phyloP scores from a whole-genome alignment of 1,284 basidiomycete species.

The Leccinum huronense region DNA sequence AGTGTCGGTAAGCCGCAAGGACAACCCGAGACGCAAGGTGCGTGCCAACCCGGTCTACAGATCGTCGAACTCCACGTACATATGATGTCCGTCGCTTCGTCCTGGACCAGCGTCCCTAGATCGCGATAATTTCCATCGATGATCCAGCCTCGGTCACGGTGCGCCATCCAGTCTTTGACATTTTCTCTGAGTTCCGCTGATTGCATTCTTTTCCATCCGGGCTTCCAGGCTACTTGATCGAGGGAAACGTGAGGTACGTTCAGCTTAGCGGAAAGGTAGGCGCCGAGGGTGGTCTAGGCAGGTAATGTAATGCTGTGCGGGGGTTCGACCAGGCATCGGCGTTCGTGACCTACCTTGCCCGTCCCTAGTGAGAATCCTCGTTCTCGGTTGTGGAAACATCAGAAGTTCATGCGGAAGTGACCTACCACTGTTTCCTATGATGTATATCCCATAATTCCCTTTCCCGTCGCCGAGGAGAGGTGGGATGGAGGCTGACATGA shows the following conservation, averaged over 20 bases:
- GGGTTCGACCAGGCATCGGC: neutral
- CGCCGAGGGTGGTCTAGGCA: constrained; percentile 48
- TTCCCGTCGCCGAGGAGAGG: constrained; percentile 49
- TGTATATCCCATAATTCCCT: constrained; percentile 48
- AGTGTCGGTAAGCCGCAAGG: neutral
- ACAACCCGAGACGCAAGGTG: neutral
- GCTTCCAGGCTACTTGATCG: constrained; percentile 48
- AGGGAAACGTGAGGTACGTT: constrained; percentile 46
- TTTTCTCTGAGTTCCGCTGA: constrained; percentile 39
- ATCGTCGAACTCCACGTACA: constrained; percentile 42
- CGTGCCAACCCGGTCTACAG: neutral
- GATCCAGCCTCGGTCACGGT: constrained; percentile 44
- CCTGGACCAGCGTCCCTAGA: constrained; percentile 35
- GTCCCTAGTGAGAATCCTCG: constrained; percentile 33
- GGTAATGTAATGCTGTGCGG: neutral
- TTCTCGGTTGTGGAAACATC: neutral
- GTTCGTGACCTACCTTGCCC: constrained; percentile 41
- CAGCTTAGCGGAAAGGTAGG: constrained; percentile 46
- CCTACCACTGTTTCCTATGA: constrained; percentile 57
- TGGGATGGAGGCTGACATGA: constrained; percentile 23
- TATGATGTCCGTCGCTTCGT: constrained; percentile 55
- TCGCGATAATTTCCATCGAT: constrained; percentile 47
- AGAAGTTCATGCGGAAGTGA: neutral
- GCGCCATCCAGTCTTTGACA: constrained; percentile 33
- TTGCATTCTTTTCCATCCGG: constrained; percentile 44